These are phyloP conservation scores for Lactarius akahatsu DNA, from an alignment of 768 basidiomycete genomes.

Conservation along the genomic window DNA sequence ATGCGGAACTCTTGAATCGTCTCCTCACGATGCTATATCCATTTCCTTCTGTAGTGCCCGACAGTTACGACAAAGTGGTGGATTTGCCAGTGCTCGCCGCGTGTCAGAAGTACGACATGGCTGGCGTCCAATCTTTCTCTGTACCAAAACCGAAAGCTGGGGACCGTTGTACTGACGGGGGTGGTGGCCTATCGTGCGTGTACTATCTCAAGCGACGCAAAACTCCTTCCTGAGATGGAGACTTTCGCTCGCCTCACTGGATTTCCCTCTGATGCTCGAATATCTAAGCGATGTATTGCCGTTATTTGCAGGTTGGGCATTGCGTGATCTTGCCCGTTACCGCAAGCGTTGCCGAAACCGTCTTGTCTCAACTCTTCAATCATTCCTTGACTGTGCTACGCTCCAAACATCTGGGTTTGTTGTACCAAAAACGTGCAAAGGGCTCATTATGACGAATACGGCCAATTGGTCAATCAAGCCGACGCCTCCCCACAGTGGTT, in stretches of 20 bases:
- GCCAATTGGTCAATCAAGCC: no score
- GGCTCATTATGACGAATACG: no score
- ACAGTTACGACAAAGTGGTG: not conserved
- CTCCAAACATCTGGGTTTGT: not conserved
- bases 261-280: not conserved
- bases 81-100: conserved; percentile 25
- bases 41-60: not conserved
- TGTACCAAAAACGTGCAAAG: not conserved
- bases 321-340: conserved; percentile 5
- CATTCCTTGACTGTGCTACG: not conserved
- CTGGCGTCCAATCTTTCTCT: conserved; percentile 8
- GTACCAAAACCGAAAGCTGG: not conserved
- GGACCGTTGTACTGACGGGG: not conserved
- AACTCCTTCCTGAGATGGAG: not conserved
- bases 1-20: conserved; percentile 8
- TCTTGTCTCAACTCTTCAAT: not conserved
- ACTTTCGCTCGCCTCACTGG: not conserved
- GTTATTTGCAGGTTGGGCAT: conserved; percentile 6
- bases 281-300: not conserved
- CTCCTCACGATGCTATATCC: conserved; percentile 13
- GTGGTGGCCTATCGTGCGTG: conserved; percentile 26
- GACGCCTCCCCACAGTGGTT: not conserved
- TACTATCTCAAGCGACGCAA: conserved; percentile 18
- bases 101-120: conserved; percentile 32
- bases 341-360: not conserved